Conservation (phyloP, 306 rosid genomes). For the Rosa persica region DNA sequence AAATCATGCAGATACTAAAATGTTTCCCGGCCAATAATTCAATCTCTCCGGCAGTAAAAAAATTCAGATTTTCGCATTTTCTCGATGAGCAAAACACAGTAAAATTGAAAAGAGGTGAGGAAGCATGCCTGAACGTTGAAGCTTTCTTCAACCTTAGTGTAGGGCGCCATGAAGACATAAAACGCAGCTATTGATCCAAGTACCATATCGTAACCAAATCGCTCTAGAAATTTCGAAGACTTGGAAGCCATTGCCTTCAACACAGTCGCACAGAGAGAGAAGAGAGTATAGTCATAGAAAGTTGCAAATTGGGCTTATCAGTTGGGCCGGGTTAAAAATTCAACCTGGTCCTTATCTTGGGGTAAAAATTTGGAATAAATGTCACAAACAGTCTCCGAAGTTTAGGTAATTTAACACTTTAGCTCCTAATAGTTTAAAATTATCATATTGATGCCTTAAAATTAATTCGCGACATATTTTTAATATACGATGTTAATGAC, state of each 20-base stretch:
- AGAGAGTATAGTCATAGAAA: too few relatives aligned
- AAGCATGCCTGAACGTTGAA: slow-evolving; percentile 77
- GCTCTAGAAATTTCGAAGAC: slow-evolving; percentile 39
- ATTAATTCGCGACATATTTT: too few relatives aligned
- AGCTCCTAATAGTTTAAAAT: too few relatives aligned
- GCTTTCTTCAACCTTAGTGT: slow-evolving; percentile 96
- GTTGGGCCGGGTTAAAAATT: neutral
- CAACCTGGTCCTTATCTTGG: too few relatives aligned
- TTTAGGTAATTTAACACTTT: too few relatives aligned
- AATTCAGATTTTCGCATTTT: neutral
- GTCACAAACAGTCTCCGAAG: too few relatives aligned
- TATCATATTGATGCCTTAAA: too few relatives aligned
- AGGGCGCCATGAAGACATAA: slow-evolving; percentile 65
- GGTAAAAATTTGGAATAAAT: too few relatives aligned
- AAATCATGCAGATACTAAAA: neutral
- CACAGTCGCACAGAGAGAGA: neutral
- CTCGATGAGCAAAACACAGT: neutral
- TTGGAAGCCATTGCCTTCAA: slow-evolving; percentile 53
- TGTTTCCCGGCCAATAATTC: neutral
- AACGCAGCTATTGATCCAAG: slow-evolving; percentile 62
- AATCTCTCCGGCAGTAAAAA: neutral
- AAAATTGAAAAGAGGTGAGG: neutral
- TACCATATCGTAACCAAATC: slow-evolving; percentile 68
- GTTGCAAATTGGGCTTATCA: neutral
- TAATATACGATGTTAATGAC: too few relatives aligned